Evolutionary conservation across 2,329 filamentous ascomycete genomes (phyloP), one percentile per base, ranked within the genome.

Genomic region (Aspergillus felis): DNA sequence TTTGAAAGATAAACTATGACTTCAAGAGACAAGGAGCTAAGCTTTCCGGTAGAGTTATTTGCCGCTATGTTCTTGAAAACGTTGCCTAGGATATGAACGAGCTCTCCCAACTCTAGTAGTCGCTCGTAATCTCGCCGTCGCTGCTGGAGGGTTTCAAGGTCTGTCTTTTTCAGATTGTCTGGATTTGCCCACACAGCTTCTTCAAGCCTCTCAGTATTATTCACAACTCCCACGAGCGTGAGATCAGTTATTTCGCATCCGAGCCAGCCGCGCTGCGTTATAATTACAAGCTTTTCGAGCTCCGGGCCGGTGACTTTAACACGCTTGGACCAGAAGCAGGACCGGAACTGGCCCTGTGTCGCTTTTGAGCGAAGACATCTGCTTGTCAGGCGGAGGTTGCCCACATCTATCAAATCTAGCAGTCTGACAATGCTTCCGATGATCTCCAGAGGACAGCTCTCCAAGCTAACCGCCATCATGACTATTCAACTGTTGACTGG

Each of bases 1-100:
- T 57, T 44, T 20, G 50, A 17, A 8, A 50, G 55, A 46, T 57
- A 57, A 12, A 57, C 51, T 46, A 53, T 44, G 12, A 57, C 51
- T 27, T 44, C 14, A n/a, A 57, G 46, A 9, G 51, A 54, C 44
- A 51, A 51, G 9, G 55, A 57, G 5, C 54, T 25, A 27, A 56
- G 54, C n/a, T 38, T 27, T 9, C 38, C 8, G 25, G 22, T 35
- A 24, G n/a, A 38, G 48, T 38, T 35, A 51, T 42, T 25, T 20
- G 41, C 35, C 49, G 42, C 48, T 14, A 56, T 35, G 17, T 56
- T 56, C n/a, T n/a, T 4, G 20, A 56, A 56, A 12, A 32, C 42
- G 20, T 56, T 17, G 27, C 35, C 27, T 14, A 56, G 54, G 24
- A 56, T 20, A 14, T 4, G 20, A 8, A 56, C 28, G 20, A 52